These are phyloP conservation scores for Brassica nigra DNA, from an alignment of 345 rosid species.

Conservation along the genomic window DNA sequence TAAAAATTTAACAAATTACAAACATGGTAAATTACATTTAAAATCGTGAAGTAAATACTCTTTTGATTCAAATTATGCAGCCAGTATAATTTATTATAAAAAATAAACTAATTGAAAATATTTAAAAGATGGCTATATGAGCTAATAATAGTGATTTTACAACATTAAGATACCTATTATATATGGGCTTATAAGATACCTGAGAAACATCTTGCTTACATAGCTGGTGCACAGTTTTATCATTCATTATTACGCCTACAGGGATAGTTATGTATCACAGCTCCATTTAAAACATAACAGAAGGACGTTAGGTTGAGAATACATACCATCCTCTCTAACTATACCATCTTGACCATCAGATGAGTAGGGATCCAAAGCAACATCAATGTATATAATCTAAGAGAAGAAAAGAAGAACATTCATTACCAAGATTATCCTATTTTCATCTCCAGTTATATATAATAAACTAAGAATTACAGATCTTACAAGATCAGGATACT, in stretches of 20 bases:
- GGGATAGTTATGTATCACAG: neutral
- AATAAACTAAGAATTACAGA: neutral
- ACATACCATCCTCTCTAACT: constrained; percentile 57
- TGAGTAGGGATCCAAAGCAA: constrained; percentile 62
- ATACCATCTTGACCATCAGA: constrained; percentile 65
- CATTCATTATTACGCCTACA: constrained; percentile 38
- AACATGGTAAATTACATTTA: too few relatives aligned
- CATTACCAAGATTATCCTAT: neutral
- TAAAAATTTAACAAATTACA: too few relatives aligned
- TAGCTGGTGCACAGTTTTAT: constrained; percentile 41
- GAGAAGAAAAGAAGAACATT: neutral
- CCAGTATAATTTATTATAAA: too few relatives aligned
- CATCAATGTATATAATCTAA: constrained; percentile 60
- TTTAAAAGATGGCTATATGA: too few relatives aligned
- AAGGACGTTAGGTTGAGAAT: neutral
- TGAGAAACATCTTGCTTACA: constrained; percentile 45
- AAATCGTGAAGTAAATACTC: too few relatives aligned
- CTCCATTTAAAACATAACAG: neutral
- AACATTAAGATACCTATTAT: too few relatives aligned
- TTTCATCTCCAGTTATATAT: neutral
- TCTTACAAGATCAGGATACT: constrained; percentile 57
- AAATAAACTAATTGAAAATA: too few relatives aligned
- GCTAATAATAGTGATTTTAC: too few relatives aligned
- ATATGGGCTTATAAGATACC: neutral
- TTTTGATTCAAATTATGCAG: too few relatives aligned